Evolutionary conservation across 2,329 filamentous ascomycete genomes (phyloP).

Genomic region (Aspergillus pseudonomiae): DNA sequence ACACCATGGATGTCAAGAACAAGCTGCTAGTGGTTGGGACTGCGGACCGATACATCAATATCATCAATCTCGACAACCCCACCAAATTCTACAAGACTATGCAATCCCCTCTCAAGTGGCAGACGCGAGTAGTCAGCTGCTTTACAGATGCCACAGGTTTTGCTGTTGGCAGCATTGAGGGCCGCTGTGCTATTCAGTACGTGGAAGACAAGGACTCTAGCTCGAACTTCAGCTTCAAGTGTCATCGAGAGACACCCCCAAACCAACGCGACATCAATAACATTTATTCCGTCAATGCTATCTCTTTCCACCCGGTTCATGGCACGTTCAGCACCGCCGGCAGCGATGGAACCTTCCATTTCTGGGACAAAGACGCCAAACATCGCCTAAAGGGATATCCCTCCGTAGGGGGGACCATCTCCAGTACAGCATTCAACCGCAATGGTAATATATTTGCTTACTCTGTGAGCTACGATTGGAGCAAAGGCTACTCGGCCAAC

Average conservation of each 20-base stretch:
- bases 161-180: constrained; percentile 94
- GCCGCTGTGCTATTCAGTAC: constrained; percentile 96
- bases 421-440: constrained; percentile 86
- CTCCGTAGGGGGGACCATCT: constrained; percentile 81
- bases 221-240: constrained; percentile 99
- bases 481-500: constrained; percentile 89
- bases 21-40: constrained; percentile 89
- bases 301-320: constrained; percentile 94
- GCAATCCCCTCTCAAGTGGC: constrained; percentile 96
- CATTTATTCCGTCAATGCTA: constrained; percentile 94
- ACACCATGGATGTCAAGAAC: constrained; percentile 88
- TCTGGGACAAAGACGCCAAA: constrained; percentile 85
- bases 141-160: constrained; percentile 91
- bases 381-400: constrained; percentile 89
- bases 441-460: constrained; percentile 84
- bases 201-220: constrained; percentile 92
- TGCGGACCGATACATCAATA: constrained; percentile 93
- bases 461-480: constrained; percentile 96
- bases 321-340: constrained; percentile 98
- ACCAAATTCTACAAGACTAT: constrained; percentile 93
- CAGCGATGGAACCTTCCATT: constrained; percentile 83
- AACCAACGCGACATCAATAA: constrained; percentile 71
- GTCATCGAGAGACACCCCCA: constrained; percentile 80
- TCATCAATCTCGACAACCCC: constrained; percentile 87
- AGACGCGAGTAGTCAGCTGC: constrained; percentile 92